phyloP scores from a whole-genome alignment of 1,284 basidiomycete genomes.

The Naganishia liquefaciens region DNA sequence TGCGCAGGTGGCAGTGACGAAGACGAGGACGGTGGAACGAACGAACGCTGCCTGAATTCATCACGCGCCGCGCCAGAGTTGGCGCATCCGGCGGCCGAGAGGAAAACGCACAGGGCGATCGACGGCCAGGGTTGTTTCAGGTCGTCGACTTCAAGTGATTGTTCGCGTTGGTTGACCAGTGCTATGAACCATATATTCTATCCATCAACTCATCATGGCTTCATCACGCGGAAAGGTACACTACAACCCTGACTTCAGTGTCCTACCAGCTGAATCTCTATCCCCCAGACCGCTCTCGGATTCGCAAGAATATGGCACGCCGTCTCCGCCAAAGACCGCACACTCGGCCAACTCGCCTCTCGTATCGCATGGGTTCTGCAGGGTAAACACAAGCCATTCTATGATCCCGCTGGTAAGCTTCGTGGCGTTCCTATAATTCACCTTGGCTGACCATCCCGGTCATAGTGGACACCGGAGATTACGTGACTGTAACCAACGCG shows the following conservation, averaged over 20 bases:
- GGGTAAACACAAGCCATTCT: conserved; percentile 99
- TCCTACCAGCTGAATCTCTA: not conserved
- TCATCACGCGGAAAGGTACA: conserved; percentile 41
- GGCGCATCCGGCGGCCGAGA: not conserved
- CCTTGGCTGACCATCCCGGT: not conserved
- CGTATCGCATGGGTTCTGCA: conserved; percentile 92
- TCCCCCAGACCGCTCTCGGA: conserved; percentile 78
- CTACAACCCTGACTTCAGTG: not conserved
- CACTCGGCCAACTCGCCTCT: conserved; percentile 89
- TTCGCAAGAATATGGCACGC: conserved; percentile 95
- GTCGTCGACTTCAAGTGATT: too few species aligned
- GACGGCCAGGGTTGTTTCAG: too few species aligned
- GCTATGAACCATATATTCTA: too few species aligned
- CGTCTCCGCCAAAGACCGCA: conserved; percentile 83
- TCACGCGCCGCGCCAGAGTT: not conserved
- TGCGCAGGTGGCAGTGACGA: not conserved
- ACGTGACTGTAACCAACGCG: conserved; percentile 93
- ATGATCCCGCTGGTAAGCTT: conserved; percentile 74
- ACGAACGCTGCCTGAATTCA: too few species aligned
- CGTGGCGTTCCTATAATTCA: not conserved
- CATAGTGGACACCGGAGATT: conserved; percentile 91
- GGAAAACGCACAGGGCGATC: not conserved
- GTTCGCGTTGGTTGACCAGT: too few species aligned
- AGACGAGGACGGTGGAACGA: not conserved
- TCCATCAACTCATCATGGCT: conserved; percentile 37